Base-by-base conservation (phyloP, 257 asterid species). In the Plantago major region DNA sequence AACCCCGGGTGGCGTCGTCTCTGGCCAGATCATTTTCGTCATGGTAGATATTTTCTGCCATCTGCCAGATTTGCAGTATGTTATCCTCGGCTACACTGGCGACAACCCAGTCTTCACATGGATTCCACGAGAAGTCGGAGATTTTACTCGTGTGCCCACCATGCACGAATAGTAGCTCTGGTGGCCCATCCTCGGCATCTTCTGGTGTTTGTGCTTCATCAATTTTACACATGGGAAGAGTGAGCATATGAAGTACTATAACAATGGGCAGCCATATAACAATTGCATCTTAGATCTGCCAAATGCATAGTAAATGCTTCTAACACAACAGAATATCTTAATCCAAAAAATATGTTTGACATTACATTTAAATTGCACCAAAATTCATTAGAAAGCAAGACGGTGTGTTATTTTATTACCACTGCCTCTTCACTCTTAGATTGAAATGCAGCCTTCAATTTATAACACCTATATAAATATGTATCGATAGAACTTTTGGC, bases 1-100 rank as follows among this genome's bases (percentile, higher is more conserved):
- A 22, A 68, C 64, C 81, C 70, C 67, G 75, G 11, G 78, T 60
- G 28, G 90, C n/a, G 50, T 84, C 95, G 14, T 86, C 92, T 61
- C 79, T 88, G 11, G 92, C 95, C 14, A 91, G 71, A 76, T 91
- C 98, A 55, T 86, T 96, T 62, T 88, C 96, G 4, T 91, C 98
- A 7, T 88, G n/a, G n/a, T n/a, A n/a, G n/a, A n/a, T n/a, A n/a
- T n/a, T n/a, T n/a, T n/a, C n/a, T n/a, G n/a, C n/a, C 96, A 91
- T 91, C 82, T 91, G 95, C 98, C 96, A 91, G 53, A 91, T 84
- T 67, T 91, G 98, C 10, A 91, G 85, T 54, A 91, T 88, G 72
- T 91, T 91, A 71, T 91, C 98, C 81, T 88, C 98, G 0, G 96
- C 98, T 11, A 91, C 98, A 66, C 98, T 91, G 11, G 98, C 96